These are phyloP conservation scores for Teratosphaeria viscida DNA, from an alignment of 2,329 filamentous ascomycete genomes.

Conservation along the genomic window DNA sequence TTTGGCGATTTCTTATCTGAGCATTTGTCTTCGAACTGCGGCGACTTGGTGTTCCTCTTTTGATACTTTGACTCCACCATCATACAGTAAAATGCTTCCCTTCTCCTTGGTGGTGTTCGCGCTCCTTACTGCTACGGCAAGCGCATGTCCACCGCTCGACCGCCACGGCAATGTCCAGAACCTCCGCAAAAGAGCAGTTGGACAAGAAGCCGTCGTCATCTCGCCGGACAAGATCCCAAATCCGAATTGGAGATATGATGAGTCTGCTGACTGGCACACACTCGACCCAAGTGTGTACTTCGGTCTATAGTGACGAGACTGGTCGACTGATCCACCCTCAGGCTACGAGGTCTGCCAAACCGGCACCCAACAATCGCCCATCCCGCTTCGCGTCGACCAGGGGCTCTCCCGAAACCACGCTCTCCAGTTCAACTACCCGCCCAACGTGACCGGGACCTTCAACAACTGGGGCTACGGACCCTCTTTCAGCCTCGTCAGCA, in stretches of 20 bases:
- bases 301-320: neutral
- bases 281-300: neutral
- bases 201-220: neutral
- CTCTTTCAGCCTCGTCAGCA: conserved; percentile 31
- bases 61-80: neutral
- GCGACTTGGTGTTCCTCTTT: neutral
- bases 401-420: conserved; percentile 33
- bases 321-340: conserved; percentile 1
- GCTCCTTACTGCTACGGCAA: neutral
- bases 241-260: neutral
- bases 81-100: neutral
- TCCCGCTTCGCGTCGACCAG: conserved; percentile 31
- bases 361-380: conserved; percentile 42
- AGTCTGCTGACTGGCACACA: neutral
- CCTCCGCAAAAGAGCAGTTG: neutral
- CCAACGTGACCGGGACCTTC: conserved; percentile 29
- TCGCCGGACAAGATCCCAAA: neutral
- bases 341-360: conserved; percentile 39
- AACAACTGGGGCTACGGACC: conserved; percentile 43
- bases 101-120: neutral
- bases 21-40: neutral
- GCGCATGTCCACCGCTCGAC: neutral
- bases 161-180: neutral
- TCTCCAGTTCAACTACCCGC: conserved; percentile 34
- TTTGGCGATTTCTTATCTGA: neutral